Evolutionary conservation across 75 land plant genomes (phyloP).

Genomic region (Cryptomeria japonica): DNA sequence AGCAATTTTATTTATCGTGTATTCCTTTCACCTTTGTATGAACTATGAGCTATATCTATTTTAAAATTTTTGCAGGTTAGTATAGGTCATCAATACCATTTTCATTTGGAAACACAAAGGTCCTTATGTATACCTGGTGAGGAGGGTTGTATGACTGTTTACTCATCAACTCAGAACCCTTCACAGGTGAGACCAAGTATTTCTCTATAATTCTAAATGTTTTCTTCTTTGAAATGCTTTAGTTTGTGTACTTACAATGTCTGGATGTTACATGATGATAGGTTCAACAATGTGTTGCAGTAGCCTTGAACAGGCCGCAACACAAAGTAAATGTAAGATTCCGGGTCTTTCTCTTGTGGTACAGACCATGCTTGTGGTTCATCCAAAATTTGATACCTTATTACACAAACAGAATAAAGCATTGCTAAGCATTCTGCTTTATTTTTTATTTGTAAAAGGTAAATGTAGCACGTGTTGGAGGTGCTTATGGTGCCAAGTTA

Average conservation of each 20-base stretch:
- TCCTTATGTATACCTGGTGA: constrained; percentile 38
- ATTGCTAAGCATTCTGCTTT: neutral
- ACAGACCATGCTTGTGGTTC: neutral
- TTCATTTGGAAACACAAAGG: constrained; percentile 43
- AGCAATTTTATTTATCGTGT: neutral
- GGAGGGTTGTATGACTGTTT: constrained; percentile 29
- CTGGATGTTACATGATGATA: neutral
- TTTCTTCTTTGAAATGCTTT: neutral
- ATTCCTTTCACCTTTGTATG: too few species aligned
- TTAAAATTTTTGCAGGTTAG: constrained; percentile 16
- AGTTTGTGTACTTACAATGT: neutral
- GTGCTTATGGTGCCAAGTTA: constrained; percentile 42
- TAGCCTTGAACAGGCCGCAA: constrained; percentile 37
- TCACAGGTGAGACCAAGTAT: constrained; percentile 11
- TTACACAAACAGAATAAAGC: neutral
- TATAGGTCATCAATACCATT: constrained; percentile 41
- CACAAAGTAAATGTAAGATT: constrained; percentile 40
- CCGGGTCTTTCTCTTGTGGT: neutral
- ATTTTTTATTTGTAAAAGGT: constrained; percentile 15
- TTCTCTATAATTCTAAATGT: neutral
- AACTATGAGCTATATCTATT: neutral
- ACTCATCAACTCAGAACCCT: constrained; percentile 44
- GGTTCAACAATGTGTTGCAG: constrained; percentile 47
- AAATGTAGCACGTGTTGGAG: constrained; percentile 34
- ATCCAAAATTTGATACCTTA: neutral